Conservation (phyloP, 2,329 filamentous ascomycete genomes). For the Dissoconium aciculare region DNA sequence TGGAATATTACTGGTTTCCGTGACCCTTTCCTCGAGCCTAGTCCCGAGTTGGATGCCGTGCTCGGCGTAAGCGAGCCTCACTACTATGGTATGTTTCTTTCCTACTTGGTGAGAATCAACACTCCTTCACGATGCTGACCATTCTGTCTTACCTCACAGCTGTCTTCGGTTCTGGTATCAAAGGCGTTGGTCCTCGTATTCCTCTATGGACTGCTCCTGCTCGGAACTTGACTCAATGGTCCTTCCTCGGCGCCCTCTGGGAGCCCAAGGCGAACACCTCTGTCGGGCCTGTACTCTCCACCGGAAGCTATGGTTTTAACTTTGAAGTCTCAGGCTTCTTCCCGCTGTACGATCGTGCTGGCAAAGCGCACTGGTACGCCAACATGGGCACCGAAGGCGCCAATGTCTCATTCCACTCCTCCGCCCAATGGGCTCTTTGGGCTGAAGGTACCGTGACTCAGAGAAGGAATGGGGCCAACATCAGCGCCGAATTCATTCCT, state of each 20-base stretch:
- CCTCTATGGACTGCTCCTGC: slow-evolving; percentile 33
- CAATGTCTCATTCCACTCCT: slow-evolving; percentile 28
- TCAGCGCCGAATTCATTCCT: slow-evolving; percentile 31
- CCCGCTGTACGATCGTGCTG: slow-evolving; percentile 29
- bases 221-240: slow-evolving; percentile 32
- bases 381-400: slow-evolving; percentile 30
- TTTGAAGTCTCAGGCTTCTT: slow-evolving; percentile 37
- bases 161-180: slow-evolving; percentile 34
- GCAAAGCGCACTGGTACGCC: slow-evolving; percentile 31
- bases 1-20: slow-evolving; percentile 33
- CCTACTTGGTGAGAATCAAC: no score
- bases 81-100: slow-evolving; percentile 21
- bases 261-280: slow-evolving; percentile 30
- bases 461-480: slow-evolving; percentile 31
- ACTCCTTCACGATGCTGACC: no score
- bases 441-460: slow-evolving; percentile 30
- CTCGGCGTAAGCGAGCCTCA: slow-evolving; percentile 29
- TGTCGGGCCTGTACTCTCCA: slow-evolving; percentile 29
- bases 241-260: slow-evolving; percentile 33
- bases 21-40: slow-evolving; percentile 24
- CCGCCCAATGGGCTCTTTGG: slow-evolving; percentile 32
- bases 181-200: slow-evolving; percentile 32
- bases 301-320: slow-evolving; percentile 33
- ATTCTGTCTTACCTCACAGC: no score
- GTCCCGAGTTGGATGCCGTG: slow-evolving; percentile 29